Conservation (phyloP, 805 yeast genomes). For the Pichia californica region DNA sequence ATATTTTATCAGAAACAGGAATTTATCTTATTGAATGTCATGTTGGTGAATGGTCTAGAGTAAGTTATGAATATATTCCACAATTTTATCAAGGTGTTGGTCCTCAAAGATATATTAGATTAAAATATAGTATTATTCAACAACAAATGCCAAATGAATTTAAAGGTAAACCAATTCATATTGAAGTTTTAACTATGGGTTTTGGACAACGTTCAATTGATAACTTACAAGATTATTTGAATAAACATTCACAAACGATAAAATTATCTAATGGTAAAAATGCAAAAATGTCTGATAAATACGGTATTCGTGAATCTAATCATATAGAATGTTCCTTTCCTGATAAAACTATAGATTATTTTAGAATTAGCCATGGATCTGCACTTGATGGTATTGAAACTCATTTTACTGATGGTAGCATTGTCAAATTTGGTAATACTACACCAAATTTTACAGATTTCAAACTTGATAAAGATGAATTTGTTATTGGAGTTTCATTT, state of each 20-base stretch:
- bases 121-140: conserved; percentile 44
- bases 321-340: conserved; percentile 15
- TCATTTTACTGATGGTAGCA: conserved; percentile 25
- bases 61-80: conserved; percentile 58
- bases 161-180: conserved; percentile 34
- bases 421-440: conserved; percentile 43
- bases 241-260: conserved; percentile 17
- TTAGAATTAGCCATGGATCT: conserved; percentile 64
- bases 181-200: conserved; percentile 54
- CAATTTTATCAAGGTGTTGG: conserved; percentile 52
- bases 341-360: conserved; percentile 31
- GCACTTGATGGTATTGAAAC: conserved; percentile 81
- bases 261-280: conserved; percentile 12
- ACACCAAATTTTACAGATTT: conserved; percentile 51
- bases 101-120: conserved; percentile 42
- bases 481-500: conserved; percentile 50
- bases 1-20: conserved; percentile 55
- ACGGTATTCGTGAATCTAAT: conserved; percentile 21
- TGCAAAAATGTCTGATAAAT: conserved; percentile 18
- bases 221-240: conserved; percentile 36
- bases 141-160: conserved; percentile 29
- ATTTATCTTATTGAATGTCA: conserved; percentile 70
- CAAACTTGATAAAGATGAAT: conserved; percentile 50
- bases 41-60: conserved; percentile 52
- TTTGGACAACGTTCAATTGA: conserved; percentile 51